A percentile compares a stretch with the other conserved stretches of the same genome.
These are phyloP conservation scores for Naematelia aurantialba DNA, from an alignment of 768 basidiomycete species.

Conservation along the genomic window DNA sequence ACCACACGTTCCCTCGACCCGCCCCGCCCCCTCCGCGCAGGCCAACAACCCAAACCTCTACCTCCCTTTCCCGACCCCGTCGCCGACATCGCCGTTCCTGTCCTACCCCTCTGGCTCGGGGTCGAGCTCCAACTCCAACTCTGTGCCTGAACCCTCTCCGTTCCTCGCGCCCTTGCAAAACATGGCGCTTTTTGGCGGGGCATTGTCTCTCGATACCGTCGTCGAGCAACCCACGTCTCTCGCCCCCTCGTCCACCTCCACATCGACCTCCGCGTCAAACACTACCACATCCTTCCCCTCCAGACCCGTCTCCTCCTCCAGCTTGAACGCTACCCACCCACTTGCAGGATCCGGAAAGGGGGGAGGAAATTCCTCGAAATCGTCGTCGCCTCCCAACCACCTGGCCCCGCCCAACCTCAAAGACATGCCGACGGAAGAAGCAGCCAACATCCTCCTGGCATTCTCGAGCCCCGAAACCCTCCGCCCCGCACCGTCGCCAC, in stretches of 20 bases:
- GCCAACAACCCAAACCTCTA: constrained; percentile 36
- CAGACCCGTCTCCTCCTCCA: too few relatives aligned
- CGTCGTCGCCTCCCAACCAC: not conserved
- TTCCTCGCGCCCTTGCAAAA: constrained; percentile 40
- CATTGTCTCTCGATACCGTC: constrained; percentile 16
- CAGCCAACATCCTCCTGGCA: constrained; percentile 41
- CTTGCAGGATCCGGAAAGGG: too few relatives aligned
- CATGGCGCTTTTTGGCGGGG: constrained; percentile 41
- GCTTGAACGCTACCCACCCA: too few relatives aligned
- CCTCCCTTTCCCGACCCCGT: constrained; percentile 44
- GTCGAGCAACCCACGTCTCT: too few relatives aligned
- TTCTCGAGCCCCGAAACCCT: constrained; percentile 43
- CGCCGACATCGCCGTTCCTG: constrained; percentile 45
- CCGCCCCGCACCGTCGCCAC: constrained; percentile 20
- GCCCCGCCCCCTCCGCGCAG: constrained; percentile 26
- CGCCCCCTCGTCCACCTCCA: not conserved
- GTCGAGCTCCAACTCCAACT: constrained; percentile 8
- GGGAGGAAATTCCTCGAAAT: too few relatives aligned
- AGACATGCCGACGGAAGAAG: constrained; percentile 35
- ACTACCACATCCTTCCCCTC: too few relatives aligned
- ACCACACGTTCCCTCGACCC: constrained; percentile 8
- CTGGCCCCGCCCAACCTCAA: not conserved
- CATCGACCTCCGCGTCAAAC: not conserved
- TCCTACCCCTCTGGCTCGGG: constrained; percentile 10
- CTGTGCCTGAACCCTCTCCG: constrained; percentile 33